These are phyloP conservation scores for Scedosporium aurantiacum DNA, from an alignment of 2,329 filamentous ascomycete species.

Conservation along the genomic window DNA sequence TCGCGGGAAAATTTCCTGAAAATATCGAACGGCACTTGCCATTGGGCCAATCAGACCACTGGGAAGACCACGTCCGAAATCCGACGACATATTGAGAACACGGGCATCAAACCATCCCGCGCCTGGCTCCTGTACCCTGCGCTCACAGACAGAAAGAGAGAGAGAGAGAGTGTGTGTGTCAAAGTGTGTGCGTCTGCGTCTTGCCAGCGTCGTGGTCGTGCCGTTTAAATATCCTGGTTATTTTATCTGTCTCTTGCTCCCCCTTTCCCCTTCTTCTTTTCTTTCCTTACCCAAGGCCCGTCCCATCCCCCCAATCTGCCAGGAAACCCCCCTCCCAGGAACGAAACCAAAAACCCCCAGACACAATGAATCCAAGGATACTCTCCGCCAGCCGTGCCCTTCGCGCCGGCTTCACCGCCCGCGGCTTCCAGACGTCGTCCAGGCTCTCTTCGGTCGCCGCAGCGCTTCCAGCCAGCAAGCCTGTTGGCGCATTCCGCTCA, in stretches of 20 bases:
- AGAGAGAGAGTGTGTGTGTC: neutral
- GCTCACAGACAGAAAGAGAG: neutral
- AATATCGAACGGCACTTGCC: neutral
- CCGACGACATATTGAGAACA: neutral
- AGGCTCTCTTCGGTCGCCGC: conserved; percentile 30
- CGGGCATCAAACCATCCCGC: neutral
- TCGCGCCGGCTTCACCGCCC: conserved; percentile 18
- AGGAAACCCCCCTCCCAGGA: neutral
- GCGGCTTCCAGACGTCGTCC: conserved; percentile 38
- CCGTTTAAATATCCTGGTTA: neutral
- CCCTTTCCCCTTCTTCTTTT: neutral
- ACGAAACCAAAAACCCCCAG: neutral
- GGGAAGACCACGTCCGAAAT: neutral
- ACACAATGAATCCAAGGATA: conserved; percentile 10
- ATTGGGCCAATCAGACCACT: neutral
- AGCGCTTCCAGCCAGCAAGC: conserved; percentile 44
- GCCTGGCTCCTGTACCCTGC: neutral
- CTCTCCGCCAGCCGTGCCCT: conserved; percentile 19
- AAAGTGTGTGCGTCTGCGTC: neutral
- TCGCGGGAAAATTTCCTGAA: neutral
- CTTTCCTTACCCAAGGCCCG: neutral
- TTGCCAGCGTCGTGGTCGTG: neutral
- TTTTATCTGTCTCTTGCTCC: neutral
- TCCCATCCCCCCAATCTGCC: neutral
- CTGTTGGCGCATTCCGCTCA: conserved; percentile 50